Evolutionary conservation across 2,329 filamentous ascomycete genomes (phyloP).

Genomic region (Penicillium thymicola): DNA sequence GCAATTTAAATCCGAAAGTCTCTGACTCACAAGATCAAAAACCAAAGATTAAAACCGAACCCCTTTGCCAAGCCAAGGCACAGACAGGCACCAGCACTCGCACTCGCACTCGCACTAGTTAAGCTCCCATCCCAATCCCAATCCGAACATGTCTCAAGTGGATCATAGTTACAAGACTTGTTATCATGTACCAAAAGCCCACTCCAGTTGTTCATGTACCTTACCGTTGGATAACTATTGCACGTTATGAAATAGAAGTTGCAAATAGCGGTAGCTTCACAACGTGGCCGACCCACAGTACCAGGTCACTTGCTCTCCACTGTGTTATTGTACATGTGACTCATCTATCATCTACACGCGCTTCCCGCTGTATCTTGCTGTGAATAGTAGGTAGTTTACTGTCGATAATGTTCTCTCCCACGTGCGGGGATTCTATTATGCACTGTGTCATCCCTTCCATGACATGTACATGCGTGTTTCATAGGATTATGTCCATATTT

Average conservation of each 20-base stretch:
- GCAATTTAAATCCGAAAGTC: not conserved
- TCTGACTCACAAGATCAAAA: not conserved
- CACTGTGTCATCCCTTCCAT: not conserved
- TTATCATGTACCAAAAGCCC: not conserved
- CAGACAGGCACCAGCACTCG: not conserved
- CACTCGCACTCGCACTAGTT: not conserved
- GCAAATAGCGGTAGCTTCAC: constrained; percentile 5
- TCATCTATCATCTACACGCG: not conserved
- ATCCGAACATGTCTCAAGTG: not conserved
- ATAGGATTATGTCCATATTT: not conserved
- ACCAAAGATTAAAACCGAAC: not conserved
- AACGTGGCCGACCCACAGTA: constrained; percentile 6
- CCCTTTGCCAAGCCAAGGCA: not conserved
- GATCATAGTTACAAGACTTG: not conserved
- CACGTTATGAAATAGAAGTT: not conserved
- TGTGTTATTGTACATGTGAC: not conserved
- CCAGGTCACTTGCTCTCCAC: not conserved
- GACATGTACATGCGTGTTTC: not conserved
- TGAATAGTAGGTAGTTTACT: no score
- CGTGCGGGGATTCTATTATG: constrained; percentile 1
- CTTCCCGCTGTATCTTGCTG: not conserved
- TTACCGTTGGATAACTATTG: no score
- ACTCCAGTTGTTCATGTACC: not conserved
- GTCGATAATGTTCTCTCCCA: not conserved
- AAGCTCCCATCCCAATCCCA: not conserved